These are phyloP conservation scores for Thelonectria blattea DNA, from an alignment of 2,329 filamentous ascomycete species.

Conservation along the genomic window DNA sequence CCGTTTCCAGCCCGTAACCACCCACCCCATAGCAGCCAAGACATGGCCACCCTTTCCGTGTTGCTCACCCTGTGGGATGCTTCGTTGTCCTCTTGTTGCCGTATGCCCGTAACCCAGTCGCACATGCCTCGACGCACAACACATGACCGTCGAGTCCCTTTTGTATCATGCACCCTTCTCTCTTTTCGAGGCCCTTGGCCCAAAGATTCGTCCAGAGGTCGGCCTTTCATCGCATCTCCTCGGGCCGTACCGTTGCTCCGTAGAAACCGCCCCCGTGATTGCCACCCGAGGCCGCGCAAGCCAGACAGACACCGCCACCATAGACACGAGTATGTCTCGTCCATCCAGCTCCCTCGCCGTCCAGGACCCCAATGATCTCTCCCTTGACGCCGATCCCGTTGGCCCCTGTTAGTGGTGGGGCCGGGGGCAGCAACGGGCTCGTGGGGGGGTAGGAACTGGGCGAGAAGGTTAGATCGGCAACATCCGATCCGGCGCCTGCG, in stretches of 20 bases:
- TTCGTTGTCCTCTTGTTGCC: slow-evolving; percentile 8
- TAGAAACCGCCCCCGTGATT: slow-evolving; percentile 58
- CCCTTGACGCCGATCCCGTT: slow-evolving; percentile 53
- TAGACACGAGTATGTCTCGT: slow-evolving; percentile 65
- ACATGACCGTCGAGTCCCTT: slow-evolving; percentile 4
- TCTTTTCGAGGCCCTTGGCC: neutral
- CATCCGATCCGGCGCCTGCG: slow-evolving; percentile 24
- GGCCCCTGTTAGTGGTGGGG: slow-evolving; percentile 45
- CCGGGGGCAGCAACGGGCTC: slow-evolving; percentile 54
- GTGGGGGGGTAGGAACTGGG: slow-evolving; percentile 58
- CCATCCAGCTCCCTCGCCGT: slow-evolving; percentile 58
- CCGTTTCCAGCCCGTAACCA: slow-evolving; percentile 4
- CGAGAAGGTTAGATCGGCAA: slow-evolving; percentile 45
- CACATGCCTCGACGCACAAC: slow-evolving; percentile 11
- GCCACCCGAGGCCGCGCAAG: slow-evolving; percentile 56
- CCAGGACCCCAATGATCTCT: slow-evolving; percentile 56
- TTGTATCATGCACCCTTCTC: neutral
- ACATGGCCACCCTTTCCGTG: slow-evolving; percentile 19
- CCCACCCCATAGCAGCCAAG: slow-evolving; percentile 13
- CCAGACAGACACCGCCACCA: slow-evolving; percentile 62
- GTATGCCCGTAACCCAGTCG: slow-evolving; percentile 12
- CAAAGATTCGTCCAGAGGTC: neutral
- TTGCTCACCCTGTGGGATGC: slow-evolving; percentile 21
- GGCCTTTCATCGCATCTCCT: slow-evolving; percentile 52
- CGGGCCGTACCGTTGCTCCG: slow-evolving; percentile 58